A percentile compares a stretch with the other conserved stretches of the same genome.
These are phyloP conservation scores for Flaveria linearis DNA, from an alignment of 129 eudicot genomes.

Conservation along the genomic window DNA sequence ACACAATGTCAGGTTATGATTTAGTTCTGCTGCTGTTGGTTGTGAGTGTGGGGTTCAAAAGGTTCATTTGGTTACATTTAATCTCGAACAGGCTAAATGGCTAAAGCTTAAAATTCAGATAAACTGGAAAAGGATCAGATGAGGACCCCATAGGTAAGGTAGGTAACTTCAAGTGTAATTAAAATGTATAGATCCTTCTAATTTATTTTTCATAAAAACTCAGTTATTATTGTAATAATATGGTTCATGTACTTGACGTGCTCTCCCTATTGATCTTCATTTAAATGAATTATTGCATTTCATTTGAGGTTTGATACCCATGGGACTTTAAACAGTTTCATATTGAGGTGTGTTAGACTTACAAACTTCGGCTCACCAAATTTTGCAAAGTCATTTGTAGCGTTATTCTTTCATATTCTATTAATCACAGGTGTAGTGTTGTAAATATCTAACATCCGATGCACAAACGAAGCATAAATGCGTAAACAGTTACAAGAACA, in stretches of 20 bases:
- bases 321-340: constrained; percentile 1
- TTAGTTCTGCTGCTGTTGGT: neutral
- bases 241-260: neutral
- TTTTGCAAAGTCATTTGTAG: neutral
- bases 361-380: neutral
- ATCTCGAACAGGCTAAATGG: neutral
- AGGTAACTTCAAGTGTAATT: neutral
- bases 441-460: neutral
- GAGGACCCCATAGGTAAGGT: neutral
- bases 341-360: neutral
- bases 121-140: neutral
- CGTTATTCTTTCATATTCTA: neutral
- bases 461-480: neutral
- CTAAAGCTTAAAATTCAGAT: neutral
- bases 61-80: neutral
- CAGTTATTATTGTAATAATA: neutral
- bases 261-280: neutral
- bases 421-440: neutral
- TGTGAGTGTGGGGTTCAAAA: neutral
- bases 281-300: neutral
- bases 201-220: neutral
- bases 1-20: constrained; percentile 1
- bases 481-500: neutral
- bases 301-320: neutral
- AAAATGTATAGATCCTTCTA: neutral